A percentile compares a stretch with the other conserved stretches of the same genome.
Evolutionary conservation across 805 yeast species (phyloP).

Genomic region (Scheffersomyces ergatensis): DNA sequence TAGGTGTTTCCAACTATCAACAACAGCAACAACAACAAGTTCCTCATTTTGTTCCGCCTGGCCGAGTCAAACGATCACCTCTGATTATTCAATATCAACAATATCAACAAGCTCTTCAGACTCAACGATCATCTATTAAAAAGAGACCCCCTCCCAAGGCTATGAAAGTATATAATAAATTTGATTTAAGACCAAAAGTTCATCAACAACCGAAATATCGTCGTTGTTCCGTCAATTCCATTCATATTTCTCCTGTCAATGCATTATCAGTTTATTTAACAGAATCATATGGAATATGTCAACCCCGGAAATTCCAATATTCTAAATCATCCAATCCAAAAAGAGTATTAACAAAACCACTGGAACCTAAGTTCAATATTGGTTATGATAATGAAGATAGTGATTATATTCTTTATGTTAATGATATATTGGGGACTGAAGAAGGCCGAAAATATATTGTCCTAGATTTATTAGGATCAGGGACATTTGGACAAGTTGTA

Average conservation of each 20-base stretch:
- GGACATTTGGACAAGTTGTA: slow-evolving; percentile 97
- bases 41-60: slow-evolving; percentile 10
- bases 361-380: slow-evolving; percentile 74
- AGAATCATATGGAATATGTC: slow-evolving; percentile 80
- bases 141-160: slow-evolving; percentile 47
- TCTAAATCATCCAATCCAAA: slow-evolving; percentile 84
- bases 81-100: slow-evolving; percentile 33
- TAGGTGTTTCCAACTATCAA: slow-evolving; percentile 17
- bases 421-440: slow-evolving; percentile 85
- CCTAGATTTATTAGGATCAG: slow-evolving; percentile 88
- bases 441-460: slow-evolving; percentile 87
- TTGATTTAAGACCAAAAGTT: slow-evolving; percentile 60
- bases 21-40: slow-evolving; percentile 7
- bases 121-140: slow-evolving; percentile 17
- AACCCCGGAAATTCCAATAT: slow-evolving; percentile 73
- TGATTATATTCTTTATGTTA: slow-evolving; percentile 90
- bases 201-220: slow-evolving; percentile 69
- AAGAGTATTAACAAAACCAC: slow-evolving; percentile 89
- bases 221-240: slow-evolving; percentile 62
- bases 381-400: slow-evolving; percentile 86
- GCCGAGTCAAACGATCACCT: slow-evolving; percentile 22
- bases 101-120: slow-evolving; percentile 26
- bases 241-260: slow-evolving; percentile 71
- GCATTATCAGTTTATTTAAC: slow-evolving; percentile 78
- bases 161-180: slow-evolving; percentile 33